Evolutionary conservation across 139 green algal species (phyloP), one percentile per base, ranked within the genome.

Genomic region (Ulvella scutata): DNA sequence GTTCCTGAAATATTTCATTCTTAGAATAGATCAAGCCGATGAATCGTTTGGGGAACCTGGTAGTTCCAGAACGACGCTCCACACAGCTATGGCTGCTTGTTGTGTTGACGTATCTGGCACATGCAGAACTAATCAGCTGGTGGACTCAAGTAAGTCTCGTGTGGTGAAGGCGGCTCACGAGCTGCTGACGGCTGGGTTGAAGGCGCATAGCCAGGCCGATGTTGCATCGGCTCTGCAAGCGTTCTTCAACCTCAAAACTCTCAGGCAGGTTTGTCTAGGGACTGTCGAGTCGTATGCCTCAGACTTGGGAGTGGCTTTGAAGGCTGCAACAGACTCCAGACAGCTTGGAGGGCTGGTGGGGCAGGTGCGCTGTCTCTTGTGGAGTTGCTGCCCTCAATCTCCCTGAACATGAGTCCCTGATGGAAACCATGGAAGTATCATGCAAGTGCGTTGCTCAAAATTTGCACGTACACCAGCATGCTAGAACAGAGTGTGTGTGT

Each of bases 201-300:
- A 89, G 28, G 79, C 78, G 20, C 79, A 91, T 35, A 94, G 87
- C 79, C 92, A 96, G 79, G 89, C 90, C 3, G 89, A 94, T 4
- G 89, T 97, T 62, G 92, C 91, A 61, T 86, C 79, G 21, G 91
- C 92, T 4, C 86, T 97, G 74, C 92, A 97, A 80, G 89, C 96
- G 17, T 91, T 89, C 59, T 94, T 92, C 89, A 97, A 97, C 82
- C 81, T 33, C 10, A 33, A 28, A 2, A 26, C 34, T 23, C 39
- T 28, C 61, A 39, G 76, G 43, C 75, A 90, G 81, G 82, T 83
- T 6, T 79, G 92, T 38, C 28, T 61, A 2, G 4, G 31, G 3
- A 75, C 85, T 38, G 60, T 90, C 20, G 79, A 83, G 2, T 13
- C 36, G 0, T 74, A 87, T 26, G 60, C 87, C 36, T 61, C 76